phyloP scores from a whole-genome alignment of 176 grass and related monocot species.

The Cenchrus americanus region DNA sequence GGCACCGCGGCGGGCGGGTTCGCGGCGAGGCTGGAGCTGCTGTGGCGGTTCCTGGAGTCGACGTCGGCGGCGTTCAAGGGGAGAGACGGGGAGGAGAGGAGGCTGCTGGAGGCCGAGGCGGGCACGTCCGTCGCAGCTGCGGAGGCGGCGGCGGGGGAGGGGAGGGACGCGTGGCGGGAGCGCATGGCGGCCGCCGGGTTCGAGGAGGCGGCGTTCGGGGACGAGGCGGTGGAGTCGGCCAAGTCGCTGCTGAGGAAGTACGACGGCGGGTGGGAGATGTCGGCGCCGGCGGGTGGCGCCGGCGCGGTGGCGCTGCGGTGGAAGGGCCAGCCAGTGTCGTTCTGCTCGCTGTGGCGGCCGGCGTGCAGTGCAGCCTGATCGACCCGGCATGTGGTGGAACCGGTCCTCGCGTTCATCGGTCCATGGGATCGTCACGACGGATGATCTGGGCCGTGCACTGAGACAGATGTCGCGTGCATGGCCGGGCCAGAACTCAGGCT shows the following conservation, averaged over 20 bases:
- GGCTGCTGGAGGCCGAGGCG: constrained; percentile 74
- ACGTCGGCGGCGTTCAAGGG: constrained; percentile 84
- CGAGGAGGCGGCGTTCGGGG: constrained; percentile 66
- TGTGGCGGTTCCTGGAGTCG: constrained; percentile 92
- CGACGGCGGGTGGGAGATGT: constrained; percentile 89
- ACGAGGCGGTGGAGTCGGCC: constrained; percentile 68
- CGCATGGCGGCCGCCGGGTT: constrained; percentile 72
- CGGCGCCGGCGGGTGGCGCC: neutral
- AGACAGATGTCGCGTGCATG: neutral
- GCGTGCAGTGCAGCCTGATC: constrained; percentile 13
- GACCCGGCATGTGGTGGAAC: neutral
- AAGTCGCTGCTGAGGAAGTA: constrained; percentile 85
- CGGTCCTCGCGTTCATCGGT: neutral
- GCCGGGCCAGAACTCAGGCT: neutral
- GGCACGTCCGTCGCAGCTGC: constrained; percentile 40
- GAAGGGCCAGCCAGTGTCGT: constrained; percentile 86
- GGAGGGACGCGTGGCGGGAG: constrained; percentile 69
- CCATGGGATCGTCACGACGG: neutral
- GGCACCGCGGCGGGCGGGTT: constrained; percentile 55
- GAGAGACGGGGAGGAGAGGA: constrained; percentile 68
- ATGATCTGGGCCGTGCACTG: constrained; percentile 24
- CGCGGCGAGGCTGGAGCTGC: constrained; percentile 57
- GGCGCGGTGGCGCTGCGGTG: constrained; percentile 67
- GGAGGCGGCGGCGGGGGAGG: constrained; percentile 29
- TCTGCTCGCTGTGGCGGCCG: constrained; percentile 92